Conservation (phyloP, 2,329 filamentous ascomycete species). For the Verticillium tricorpus region DNA sequence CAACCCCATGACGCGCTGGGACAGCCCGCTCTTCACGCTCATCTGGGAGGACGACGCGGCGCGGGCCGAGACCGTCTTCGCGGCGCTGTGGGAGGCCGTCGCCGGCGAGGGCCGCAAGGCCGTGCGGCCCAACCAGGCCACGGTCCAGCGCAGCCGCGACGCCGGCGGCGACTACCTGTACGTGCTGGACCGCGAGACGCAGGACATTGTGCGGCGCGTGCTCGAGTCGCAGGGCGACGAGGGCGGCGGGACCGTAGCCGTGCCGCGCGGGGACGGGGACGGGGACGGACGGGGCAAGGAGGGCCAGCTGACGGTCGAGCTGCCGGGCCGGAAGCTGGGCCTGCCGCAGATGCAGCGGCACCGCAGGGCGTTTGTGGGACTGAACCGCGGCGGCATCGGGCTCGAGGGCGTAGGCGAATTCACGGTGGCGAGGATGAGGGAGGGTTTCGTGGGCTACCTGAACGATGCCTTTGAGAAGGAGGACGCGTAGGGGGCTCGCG, state of each 20-base stretch:
- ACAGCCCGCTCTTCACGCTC: constrained; percentile 76
- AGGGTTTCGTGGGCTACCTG: constrained; percentile 62
- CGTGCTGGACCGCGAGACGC: constrained; percentile 72
- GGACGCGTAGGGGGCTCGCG: constrained; percentile 35
- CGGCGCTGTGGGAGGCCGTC: constrained; percentile 71
- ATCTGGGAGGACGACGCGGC: constrained; percentile 68
- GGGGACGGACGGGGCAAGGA: constrained; percentile 13
- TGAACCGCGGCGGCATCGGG: constrained; percentile 68
- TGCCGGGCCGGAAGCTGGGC: constrained; percentile 63
- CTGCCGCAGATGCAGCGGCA: constrained; percentile 74
- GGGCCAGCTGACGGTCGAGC: constrained; percentile 50
- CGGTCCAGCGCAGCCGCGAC: constrained; percentile 59
- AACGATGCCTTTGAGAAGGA: constrained; percentile 62
- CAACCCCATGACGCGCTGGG: constrained; percentile 80
- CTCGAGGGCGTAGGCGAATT: constrained; percentile 51
- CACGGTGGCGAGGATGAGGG: constrained; percentile 49
- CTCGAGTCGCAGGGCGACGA: constrained; percentile 65
- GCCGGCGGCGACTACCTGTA: constrained; percentile 72
- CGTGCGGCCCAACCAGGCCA: constrained; percentile 71
- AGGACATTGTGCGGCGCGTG: constrained; percentile 68
- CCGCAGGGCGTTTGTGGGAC: constrained; percentile 68
- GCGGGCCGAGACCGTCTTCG: constrained; percentile 51
- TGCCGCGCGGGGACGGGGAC: constrained; percentile 31
- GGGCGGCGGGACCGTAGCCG: constrained; percentile 51
- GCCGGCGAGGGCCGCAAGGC: constrained; percentile 58